Conservation (phyloP, 2,329 filamentous ascomycete species). For the Graphium sp. region DNA sequence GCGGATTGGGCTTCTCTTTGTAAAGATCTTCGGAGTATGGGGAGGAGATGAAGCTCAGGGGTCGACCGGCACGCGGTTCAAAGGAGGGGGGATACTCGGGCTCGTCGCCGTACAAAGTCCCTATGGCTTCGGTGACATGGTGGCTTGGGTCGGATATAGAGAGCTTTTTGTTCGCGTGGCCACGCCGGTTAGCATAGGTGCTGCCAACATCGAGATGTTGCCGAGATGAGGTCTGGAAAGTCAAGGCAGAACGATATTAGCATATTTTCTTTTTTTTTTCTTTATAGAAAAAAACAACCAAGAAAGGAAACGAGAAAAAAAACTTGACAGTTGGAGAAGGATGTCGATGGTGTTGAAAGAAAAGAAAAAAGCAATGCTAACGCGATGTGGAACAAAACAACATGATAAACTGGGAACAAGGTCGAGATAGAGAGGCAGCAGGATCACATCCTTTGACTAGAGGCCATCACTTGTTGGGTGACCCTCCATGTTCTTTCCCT, state of each 20-base stretch:
- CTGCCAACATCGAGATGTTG: conserved; percentile 35
- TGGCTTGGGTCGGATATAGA: conserved; percentile 77
- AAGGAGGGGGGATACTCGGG: conserved; percentile 44
- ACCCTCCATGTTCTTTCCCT: too few species aligned
- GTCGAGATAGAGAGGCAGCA: too few species aligned
- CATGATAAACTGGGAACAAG: too few species aligned
- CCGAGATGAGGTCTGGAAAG: conserved; percentile 37
- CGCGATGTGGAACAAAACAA: too few species aligned
- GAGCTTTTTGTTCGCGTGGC: conserved; percentile 36
- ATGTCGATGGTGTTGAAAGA: too few species aligned
- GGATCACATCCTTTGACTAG: too few species aligned
- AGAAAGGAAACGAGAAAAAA: too few species aligned
- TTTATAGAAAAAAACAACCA: too few species aligned
- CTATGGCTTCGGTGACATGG: conserved; percentile 89
- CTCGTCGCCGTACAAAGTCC: conserved; percentile 72
- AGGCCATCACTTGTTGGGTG: too few species aligned
- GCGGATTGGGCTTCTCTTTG: conserved; percentile 10
- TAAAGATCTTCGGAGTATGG: conserved; percentile 8
- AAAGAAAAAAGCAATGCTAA: too few species aligned
- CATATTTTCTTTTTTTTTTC: conserved; percentile 1
- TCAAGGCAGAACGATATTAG: conserved; percentile 1
- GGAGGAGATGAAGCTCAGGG: conserved; percentile 51
- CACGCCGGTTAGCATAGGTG: conserved; percentile 40
- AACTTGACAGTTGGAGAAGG: too few species aligned
- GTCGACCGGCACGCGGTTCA: conserved; percentile 26